Base-by-base conservation (phyloP, 2,329 filamentous ascomycete species). In the Byssochlamys sp. region DNA sequence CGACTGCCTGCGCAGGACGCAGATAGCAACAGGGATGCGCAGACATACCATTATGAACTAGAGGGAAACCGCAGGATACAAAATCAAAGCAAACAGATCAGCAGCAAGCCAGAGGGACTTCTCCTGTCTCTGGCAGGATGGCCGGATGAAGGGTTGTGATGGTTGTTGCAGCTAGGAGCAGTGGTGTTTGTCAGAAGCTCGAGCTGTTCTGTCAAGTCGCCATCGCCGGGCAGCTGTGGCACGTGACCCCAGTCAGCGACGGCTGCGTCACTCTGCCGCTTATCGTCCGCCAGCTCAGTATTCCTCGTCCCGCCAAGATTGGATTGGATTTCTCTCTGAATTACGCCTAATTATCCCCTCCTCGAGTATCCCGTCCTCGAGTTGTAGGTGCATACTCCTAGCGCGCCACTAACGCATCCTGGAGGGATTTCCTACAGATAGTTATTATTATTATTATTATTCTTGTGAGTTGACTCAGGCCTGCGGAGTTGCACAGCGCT, bases 111-210 rank as follows among this genome's bases (percentile, higher is more conserved):
- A 45, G 39, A 19, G n/a, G n/a, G n/a, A 45, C 19, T 24, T 45
- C n/a, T 45, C 39, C 39, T 45, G 39, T n/a, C 39, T 45, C 39
- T 45, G 19, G 19, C n/a, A 24, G 19, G n/a, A 45, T 24, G 39
- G n/a, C n/a, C 4, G 19, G 14, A 45, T 45, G n/a, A 2, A 14
- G 9, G 3, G n/a, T n/a, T 4, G 14, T 19, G 39, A 24, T 45
- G 39, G 39, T 5, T 60, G 51, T 39, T 67, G 71, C 52, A 63
- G 73, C 71, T 71, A 73, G 73, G 62, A 66, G 69, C 67, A 59
- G 61, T 59, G 57, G 49, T 58, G 55, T 49, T 45, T 45, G 39
- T 45, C 39, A 24, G 39, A 45, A 45, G 39, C 39, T 24, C 39
- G 9, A 45, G 39, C 39, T 45, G 39, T n/a, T 24, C 4, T n/a